A percentile compares a stretch with the other conserved stretches of the same genome.
Conservation (phyloP, 2,329 filamentous ascomycete genomes). For the Conoideocrella luteorostrata region DNA sequence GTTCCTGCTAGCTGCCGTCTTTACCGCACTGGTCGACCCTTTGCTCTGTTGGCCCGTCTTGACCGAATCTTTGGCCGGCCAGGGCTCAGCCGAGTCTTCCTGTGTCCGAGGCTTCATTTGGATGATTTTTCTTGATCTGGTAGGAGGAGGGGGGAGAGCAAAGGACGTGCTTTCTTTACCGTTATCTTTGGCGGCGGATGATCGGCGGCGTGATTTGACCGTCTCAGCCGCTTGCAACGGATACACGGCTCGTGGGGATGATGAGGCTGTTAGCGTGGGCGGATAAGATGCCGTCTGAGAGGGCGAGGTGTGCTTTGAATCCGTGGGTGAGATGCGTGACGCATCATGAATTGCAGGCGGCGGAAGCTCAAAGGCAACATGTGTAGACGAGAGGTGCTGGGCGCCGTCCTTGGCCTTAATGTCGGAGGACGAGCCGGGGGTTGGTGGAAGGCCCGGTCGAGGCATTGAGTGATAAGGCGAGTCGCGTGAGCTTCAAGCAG, state of each 20-base stretch:
- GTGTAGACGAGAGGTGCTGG: conserved; percentile 53
- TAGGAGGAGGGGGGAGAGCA: conserved; percentile 83
- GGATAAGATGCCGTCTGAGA: conserved; percentile 8
- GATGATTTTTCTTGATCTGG: conserved; percentile 89
- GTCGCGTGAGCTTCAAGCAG: conserved; percentile 10
- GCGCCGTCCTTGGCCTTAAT: conserved; percentile 65
- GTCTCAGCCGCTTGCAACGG: conserved; percentile 44
- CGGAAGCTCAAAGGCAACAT: conserved; percentile 67
- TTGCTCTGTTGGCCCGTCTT: conserved; percentile 19
- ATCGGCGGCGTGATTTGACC: conserved; percentile 47
- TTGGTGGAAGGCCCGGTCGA: conserved; percentile 50
- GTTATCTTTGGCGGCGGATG: conserved; percentile 35
- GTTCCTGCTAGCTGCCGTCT: conserved; percentile 15
- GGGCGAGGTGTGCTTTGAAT: conserved; percentile 25
- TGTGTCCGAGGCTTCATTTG: conserved; percentile 77
- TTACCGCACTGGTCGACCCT: conserved; percentile 10
- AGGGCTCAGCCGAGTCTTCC: conserved; percentile 23
- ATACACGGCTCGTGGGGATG: conserved; percentile 24
- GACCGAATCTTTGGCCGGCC: conserved; percentile 17
- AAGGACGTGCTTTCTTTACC: conserved; percentile 55
- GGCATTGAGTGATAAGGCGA: conserved; percentile 27
- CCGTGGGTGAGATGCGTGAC: conserved; percentile 31
- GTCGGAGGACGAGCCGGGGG: conserved; percentile 73
- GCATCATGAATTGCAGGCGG: conserved; percentile 61
- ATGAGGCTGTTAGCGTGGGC: conserved; percentile 14